A percentile compares a stretch with the other conserved stretches of the same genome.
Evolutionary conservation across 176 grass and related monocot species (phyloP).

Genomic region (Neostapfia colusana): DNA sequence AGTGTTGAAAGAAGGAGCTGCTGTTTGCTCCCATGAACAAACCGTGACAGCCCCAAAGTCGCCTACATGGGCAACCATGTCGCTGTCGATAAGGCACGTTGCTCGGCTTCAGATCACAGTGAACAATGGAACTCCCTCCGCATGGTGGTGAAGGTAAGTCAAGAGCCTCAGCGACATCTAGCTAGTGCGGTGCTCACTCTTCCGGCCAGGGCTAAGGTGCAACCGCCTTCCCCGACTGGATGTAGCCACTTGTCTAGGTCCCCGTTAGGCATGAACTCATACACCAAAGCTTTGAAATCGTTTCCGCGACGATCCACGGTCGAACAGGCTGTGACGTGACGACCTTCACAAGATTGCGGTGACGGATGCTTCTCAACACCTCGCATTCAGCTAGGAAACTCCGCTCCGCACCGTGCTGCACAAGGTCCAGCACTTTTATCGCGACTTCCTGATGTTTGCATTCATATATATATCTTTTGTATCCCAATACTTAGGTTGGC

Average conservation of each 20-base stretch:
- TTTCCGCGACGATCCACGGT: slow-evolving; percentile 34
- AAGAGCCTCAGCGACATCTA: slow-evolving; percentile 36
- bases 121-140: slow-evolving; percentile 25
- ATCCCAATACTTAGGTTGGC: slow-evolving; percentile 8
- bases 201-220: slow-evolving; percentile 3
- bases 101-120: slow-evolving; percentile 42
- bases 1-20: neutral
- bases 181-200: slow-evolving; percentile 39
- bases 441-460: slow-evolving; percentile 29
- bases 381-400: slow-evolving; percentile 51
- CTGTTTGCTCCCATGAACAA: slow-evolving; percentile 17
- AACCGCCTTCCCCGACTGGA: neutral
- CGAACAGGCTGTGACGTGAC: slow-evolving; percentile 49
- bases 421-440: slow-evolving; percentile 47
- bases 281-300: slow-evolving; percentile 55
- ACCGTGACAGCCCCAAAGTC: slow-evolving; percentile 46
- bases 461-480: neutral
- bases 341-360: slow-evolving; percentile 48
- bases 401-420: slow-evolving; percentile 22
- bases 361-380: slow-evolving; percentile 24
- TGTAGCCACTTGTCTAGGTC: slow-evolving; percentile 44
- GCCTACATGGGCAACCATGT: slow-evolving; percentile 35
- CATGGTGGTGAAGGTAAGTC: slow-evolving; percentile 45
- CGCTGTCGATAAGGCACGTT: slow-evolving; percentile 35
- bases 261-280: slow-evolving; percentile 51